Evolutionary conservation across 139 green algal genomes (phyloP).

Genomic region (Trebouxia sp.): DNA sequence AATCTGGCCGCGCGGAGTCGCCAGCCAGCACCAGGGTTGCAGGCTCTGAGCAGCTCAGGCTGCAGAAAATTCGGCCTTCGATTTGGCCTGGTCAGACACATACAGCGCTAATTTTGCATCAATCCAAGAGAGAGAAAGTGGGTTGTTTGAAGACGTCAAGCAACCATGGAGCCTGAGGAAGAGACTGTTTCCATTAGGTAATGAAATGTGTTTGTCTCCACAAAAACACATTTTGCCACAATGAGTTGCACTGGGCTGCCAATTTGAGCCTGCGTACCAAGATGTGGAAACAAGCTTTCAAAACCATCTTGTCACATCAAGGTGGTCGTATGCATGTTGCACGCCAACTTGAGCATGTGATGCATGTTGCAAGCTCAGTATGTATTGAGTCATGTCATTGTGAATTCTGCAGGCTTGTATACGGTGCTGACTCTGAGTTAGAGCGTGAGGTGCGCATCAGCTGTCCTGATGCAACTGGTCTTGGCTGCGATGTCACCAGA

Average conservation of each 20-base stretch:
- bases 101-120: too few relatives aligned
- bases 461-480: slow-evolving; percentile 56
- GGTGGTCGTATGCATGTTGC: too few relatives aligned
- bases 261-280: too few relatives aligned
- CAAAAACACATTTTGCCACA: too few relatives aligned
- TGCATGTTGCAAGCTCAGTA: not conserved
- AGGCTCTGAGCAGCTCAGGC: too few relatives aligned
- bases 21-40: too few relatives aligned
- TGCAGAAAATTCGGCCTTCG: too few relatives aligned
- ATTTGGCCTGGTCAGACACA: not conserved
- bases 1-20: too few relatives aligned
- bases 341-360: too few relatives aligned
- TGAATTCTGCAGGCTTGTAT: slow-evolving; percentile 1
- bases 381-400: slow-evolving; percentile 1
- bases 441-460: slow-evolving; percentile 55
- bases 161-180: slow-evolving; percentile 2
- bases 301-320: too few relatives aligned
- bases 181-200: slow-evolving; percentile 6
- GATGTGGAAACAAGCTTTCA: too few relatives aligned
- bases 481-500: slow-evolving; percentile 49
- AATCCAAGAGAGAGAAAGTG: too few relatives aligned
- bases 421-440: not conserved
- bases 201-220: not conserved
- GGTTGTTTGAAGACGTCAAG: not conserved
- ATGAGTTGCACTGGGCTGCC: not conserved